These are phyloP conservation scores for Suaeda aralocaspica DNA, from an alignment of 148 eudicot species.

Conservation along the genomic window DNA sequence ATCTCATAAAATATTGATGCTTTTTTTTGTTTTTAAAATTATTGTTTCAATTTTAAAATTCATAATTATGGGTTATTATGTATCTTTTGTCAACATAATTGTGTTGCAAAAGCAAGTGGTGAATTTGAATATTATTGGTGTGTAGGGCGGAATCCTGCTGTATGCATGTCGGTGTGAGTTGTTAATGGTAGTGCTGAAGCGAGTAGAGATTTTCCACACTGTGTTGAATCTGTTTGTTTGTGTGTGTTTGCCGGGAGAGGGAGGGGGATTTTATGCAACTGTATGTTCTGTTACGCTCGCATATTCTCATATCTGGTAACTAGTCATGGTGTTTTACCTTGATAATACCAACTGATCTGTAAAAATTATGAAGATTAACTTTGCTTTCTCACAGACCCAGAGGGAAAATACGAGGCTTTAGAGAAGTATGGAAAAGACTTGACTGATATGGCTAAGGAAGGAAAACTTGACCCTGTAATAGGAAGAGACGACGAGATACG, in stretches of 20 bases:
- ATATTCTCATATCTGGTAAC: neutral
- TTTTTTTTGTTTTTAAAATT: too few relatives aligned
- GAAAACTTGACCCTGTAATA: slow-evolving; percentile 96
- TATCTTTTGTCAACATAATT: too few relatives aligned
- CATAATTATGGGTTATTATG: too few relatives aligned
- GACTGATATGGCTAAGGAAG: slow-evolving; percentile 87
- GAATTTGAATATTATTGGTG: too few relatives aligned
- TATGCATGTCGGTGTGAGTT: neutral
- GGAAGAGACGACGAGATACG: slow-evolving; percentile 99
- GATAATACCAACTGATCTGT: slow-evolving; percentile 5
- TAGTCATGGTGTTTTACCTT: too few relatives aligned
- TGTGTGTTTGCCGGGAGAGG: too few relatives aligned
- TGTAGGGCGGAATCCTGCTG: too few relatives aligned
- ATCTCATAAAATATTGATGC: too few relatives aligned
- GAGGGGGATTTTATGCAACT: too few relatives aligned
- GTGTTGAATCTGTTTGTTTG: neutral
- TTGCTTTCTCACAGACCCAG: slow-evolving; percentile 60
- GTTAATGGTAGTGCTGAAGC: neutral
- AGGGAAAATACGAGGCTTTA: slow-evolving; percentile 89
- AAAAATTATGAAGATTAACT: neutral
- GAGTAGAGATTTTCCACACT: neutral
- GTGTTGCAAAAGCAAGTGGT: too few relatives aligned
- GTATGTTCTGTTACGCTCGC: neutral
- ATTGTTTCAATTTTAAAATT: too few relatives aligned
- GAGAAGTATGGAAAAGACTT: slow-evolving; percentile 96